These are phyloP conservation scores for Fusarium mangiferae DNA, from an alignment of 2,329 filamentous ascomycete species.

Conservation along the genomic window DNA sequence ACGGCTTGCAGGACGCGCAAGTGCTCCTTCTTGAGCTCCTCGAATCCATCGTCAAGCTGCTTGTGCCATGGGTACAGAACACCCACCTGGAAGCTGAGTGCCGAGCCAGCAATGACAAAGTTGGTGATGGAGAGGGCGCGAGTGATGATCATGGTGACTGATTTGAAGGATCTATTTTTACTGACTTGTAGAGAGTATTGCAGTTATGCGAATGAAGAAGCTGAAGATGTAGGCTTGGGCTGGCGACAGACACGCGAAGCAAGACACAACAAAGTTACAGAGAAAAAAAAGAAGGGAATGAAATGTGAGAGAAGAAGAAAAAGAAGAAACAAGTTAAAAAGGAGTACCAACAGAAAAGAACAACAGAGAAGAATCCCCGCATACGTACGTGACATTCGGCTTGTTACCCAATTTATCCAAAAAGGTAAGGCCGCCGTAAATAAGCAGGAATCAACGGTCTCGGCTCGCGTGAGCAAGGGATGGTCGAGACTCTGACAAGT, in stretches of 20 bases:
- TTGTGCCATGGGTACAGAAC: slow-evolving; percentile 79
- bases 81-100: slow-evolving; percentile 73
- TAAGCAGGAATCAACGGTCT: slow-evolving; percentile 27
- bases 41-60: slow-evolving; percentile 70
- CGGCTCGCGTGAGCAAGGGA: slow-evolving; percentile 19
- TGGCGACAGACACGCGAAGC: not conserved
- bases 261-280: slow-evolving; percentile 13
- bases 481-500: slow-evolving; percentile 33
- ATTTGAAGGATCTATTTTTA: not conserved
- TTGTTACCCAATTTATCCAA: slow-evolving; percentile 34
- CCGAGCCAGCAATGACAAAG: slow-evolving; percentile 72
- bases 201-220: not conserved
- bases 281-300: slow-evolving; percentile 9
- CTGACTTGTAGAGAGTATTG: not conserved
- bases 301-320: not conserved
- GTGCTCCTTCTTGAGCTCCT: slow-evolving; percentile 43
- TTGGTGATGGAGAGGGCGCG: slow-evolving; percentile 51
- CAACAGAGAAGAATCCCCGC: slow-evolving; percentile 20
- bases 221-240: not conserved
- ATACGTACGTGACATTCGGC: slow-evolving; percentile 24
- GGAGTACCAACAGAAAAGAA: slow-evolving; percentile 7
- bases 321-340: slow-evolving; percentile 1
- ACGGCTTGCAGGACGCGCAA: slow-evolving; percentile 33
- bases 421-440: slow-evolving; percentile 31
- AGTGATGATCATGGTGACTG: slow-evolving; percentile 39